Evolutionary conservation across 306 rosid species (phyloP), one percentile per base, ranked within the genome.

Genomic region (Lagenaria siceraria): DNA sequence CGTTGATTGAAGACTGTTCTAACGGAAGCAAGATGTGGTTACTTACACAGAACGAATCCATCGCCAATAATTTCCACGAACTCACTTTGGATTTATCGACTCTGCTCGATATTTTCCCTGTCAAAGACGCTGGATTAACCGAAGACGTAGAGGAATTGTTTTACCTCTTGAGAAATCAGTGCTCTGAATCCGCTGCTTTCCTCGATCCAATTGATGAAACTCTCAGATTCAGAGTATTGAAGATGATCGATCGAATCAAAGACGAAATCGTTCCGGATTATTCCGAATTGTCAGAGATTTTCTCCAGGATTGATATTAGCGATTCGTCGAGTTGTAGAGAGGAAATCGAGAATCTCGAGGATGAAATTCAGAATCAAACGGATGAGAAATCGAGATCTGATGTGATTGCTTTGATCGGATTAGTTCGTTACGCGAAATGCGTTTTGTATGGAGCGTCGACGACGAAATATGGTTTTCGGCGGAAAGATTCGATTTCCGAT

Each of bases 381-480:
- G 89, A 92, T 8, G 91, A 95, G n/a, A 91, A 86, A 75, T 75
- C 88, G 15, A 89, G 86, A 42, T 80, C 96, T 0, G 91, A 92
- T n/a, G 60, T 85, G 2, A 77, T 87, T 0, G 85, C 97, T 3
- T 77, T 96, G 81, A 86, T 96, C 58, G 98, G 99, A 0, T 87
- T 96, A 5, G 90, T 96, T 27, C 92, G 98, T 2, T 96, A 87
- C 78, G 87, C 93, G 0, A 96, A 90, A 82, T 92, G 93, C 77
- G 98, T 96, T 9, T 85, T 96, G 5, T 96, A 83, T 70, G 96
- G 94, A 1, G 90, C 98, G 0, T 90, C 97, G 0, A 90, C 91
- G 7, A 86, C 96, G 1, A 48, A 8, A 0, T 1, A 73, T 6
- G 79, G 78, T 8, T 10, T 2, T 0, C 43, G 15, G 0, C 87